Percentiles rank a stretch among this genome's conserved stretches.
Evolutionary conservation across 805 yeast genomes (phyloP).

Genomic region (Teunomyces stri): DNA sequence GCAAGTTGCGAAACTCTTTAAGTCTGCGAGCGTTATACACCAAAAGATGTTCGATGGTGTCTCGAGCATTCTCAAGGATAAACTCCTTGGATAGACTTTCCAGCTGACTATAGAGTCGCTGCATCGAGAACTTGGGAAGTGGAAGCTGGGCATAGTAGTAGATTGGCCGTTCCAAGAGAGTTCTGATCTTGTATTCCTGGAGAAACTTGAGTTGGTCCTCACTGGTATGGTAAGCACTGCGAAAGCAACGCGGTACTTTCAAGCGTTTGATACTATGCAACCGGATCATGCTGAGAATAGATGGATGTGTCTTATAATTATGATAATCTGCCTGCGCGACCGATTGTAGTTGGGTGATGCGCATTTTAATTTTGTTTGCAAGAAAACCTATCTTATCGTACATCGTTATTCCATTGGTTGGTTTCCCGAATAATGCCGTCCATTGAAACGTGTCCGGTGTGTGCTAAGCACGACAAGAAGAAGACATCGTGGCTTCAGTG

Average conservation of each 20-base stretch:
- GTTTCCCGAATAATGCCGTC: conserved; percentile 9
- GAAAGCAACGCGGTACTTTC: background rate
- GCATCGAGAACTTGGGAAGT: conserved; percentile 52
- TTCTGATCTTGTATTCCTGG: conserved; percentile 54
- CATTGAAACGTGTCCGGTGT: conserved; percentile 21
- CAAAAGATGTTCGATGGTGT: conserved; percentile 55
- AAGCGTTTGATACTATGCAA: background rate
- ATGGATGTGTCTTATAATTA: too few relatives aligned
- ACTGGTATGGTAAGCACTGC: background rate
- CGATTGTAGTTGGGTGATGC: background rate
- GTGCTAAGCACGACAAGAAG: conserved; percentile 13
- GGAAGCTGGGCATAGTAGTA: conserved; percentile 53
- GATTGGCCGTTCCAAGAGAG: conserved; percentile 57
- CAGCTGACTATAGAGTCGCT: conserved; percentile 45
- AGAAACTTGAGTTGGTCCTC: conserved; percentile 38
- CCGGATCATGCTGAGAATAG: background rate
- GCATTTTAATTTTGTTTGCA: background rate
- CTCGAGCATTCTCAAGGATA: conserved; percentile 46
- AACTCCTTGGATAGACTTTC: conserved; percentile 36
- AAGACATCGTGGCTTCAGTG: conserved; percentile 54
- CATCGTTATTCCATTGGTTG: too few relatives aligned
- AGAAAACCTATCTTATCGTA: background rate
- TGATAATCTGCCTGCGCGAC: background rate
- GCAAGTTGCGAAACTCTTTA: conserved; percentile 66
- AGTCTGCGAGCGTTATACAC: conserved; percentile 70